A percentile compares a stretch with the other conserved stretches of the same genome.
Conservation (phyloP, 768 basidiomycete species). For the Tulasnella sp. region DNA sequence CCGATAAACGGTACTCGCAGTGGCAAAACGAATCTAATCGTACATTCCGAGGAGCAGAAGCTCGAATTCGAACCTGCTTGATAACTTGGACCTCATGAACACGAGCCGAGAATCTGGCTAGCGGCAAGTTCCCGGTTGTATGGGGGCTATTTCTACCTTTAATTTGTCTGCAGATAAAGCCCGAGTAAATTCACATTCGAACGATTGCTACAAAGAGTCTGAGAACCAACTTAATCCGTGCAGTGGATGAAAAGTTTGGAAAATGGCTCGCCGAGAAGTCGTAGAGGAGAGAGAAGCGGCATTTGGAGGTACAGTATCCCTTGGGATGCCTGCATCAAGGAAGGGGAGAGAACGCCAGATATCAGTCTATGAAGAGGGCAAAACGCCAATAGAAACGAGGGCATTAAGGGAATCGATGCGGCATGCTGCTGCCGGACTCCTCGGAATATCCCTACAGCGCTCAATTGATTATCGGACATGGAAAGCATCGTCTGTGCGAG, state of each 20-base stretch:
- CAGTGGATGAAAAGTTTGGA: too few species aligned
- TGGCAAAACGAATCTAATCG: too few species aligned
- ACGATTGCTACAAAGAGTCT: too few species aligned
- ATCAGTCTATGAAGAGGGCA: neutral
- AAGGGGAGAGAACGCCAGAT: neutral
- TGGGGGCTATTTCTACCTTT: neutral
- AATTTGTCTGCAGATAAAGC: too few species aligned
- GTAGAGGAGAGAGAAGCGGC: conserved; percentile 49
- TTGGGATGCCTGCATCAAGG: conserved; percentile 52
- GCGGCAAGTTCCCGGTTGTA: neutral
- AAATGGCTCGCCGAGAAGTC: too few species aligned
- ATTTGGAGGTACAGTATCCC: conserved; percentile 55
- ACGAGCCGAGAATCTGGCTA: too few species aligned
- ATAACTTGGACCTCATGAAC: neutral
- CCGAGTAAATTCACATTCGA: too few species aligned
- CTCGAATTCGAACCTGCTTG: neutral
- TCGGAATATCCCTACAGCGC: conserved; percentile 62
- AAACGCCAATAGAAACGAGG: too few species aligned
- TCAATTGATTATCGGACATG: neutral
- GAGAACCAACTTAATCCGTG: too few species aligned
- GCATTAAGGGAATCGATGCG: conserved; percentile 58
- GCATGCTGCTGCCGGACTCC: conserved; percentile 79
- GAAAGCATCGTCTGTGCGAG: too few species aligned
- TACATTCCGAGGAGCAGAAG: neutral
- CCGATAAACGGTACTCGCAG: neutral